A percentile compares a stretch with the other conserved stretches of the same genome.
Conservation (phyloP, 306 rosid species). For the Prunus persica region Prunus_persica_NCBIv2 NC_034010.1:29507001-29507500, state of each 20-base stretch:
- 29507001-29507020: neutral
- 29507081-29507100: neutral
- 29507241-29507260: neutral
- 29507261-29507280: neutral
- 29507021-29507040: too few relatives aligned
- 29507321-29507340: neutral
- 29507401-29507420: too few relatives aligned
- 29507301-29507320: neutral
- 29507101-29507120: neutral
- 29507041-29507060: constrained; percentile 23
- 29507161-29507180: neutral
- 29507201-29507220: too few relatives aligned
- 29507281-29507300: neutral
- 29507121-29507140: neutral
- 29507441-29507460: too few relatives aligned
- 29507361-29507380: too few relatives aligned
- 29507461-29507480: too few relatives aligned
- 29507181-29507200: too few relatives aligned
- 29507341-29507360: too few relatives aligned
- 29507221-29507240: too few relatives aligned
- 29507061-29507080: neutral
- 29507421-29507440: too few relatives aligned
- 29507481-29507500: too few relatives aligned
- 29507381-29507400: too few relatives aligned
- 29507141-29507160: neutral